Conservation (phyloP, 768 basidiomycete genomes). For the Rhodotorula diobovata region DNA sequence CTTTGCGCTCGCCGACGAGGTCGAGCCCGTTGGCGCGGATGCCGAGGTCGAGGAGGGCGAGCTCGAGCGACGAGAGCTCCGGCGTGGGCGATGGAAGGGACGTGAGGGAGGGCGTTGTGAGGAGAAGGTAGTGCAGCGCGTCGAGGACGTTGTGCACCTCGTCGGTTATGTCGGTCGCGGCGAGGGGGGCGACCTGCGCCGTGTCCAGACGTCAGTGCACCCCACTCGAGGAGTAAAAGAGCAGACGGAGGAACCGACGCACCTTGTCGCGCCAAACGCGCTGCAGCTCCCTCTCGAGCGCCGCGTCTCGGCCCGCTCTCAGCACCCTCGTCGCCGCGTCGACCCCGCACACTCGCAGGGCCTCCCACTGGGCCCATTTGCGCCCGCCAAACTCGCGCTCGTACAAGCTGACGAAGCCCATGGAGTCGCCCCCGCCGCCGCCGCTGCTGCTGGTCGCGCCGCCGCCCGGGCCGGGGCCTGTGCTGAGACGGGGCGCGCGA, state of each 20-base stretch:
- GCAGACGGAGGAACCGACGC: background rate
- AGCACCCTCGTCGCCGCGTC: background rate
- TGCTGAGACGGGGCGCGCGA: too few relatives aligned
- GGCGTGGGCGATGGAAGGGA: background rate
- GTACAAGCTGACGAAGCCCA: background rate
- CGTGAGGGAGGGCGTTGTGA: background rate
- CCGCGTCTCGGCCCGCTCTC: background rate
- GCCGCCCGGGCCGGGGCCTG: too few relatives aligned
- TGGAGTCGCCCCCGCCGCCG: too few relatives aligned
- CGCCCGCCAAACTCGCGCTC: background rate
- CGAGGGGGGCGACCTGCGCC: background rate
- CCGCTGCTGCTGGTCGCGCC: too few relatives aligned
- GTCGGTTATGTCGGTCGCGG: too few relatives aligned
- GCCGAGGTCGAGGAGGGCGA: background rate
- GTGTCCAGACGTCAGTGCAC: background rate
- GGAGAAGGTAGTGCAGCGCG: background rate
- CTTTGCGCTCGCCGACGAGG: background rate
- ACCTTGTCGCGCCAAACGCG: background rate
- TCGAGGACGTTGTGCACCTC: background rate
- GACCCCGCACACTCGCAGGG: background rate
- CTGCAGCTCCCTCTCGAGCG: background rate
- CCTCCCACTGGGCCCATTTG: background rate
- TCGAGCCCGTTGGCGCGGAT: background rate
- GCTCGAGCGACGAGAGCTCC: background rate
- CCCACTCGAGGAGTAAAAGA: background rate